Base-by-base conservation (phyloP, 345 rosid genomes). In the Isatis tinctoria region DNA sequence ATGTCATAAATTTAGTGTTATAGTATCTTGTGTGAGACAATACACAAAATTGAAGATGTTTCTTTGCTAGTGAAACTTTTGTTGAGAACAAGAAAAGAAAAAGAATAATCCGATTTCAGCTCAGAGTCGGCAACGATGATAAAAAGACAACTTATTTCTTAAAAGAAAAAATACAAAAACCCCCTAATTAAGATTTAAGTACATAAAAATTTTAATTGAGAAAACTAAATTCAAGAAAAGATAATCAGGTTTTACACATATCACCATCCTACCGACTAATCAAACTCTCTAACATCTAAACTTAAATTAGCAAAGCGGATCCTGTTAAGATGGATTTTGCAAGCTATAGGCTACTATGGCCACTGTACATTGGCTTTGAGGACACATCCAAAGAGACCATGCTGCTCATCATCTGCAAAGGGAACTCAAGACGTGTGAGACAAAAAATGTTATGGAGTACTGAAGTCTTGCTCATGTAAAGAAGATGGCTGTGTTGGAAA, bases 321-420 rank as follows among this genome's bases (percentile, higher is more conserved):
- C 43, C 44, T 60, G 78, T 28, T 74, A 27, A 59, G 54, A 37
- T 13, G 68, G 45, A 67, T 17, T 74, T 74, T 59, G 35, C 40
- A 67, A 39, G 73, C 53, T 74, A 32, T 32, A 37, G 44, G 62
- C 62, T 49, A 67, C 20, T 40, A 41, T 10, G 62, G 43, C 44
- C 39, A 63, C 64, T 75, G 60, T 68, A 68, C 74, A 75, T 22
- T 60, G 54, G 24, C 40, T 57, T 57, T 57, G 60, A 74, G 49
- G 32, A 72, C 24, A 52, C 54, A 62, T 26, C 72, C 33, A 48
- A 66, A 45, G 33, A 16, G 37, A 43, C 43, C 43, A 7, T 32
- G 49, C 65, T 14, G 16, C 70, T 44, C 71, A 54, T 32, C 58
- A 65, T 32, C 78, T 74, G 73, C 60, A 74, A 47, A 13, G 14